Evolutionary conservation across 2,329 filamentous ascomycete genomes (phyloP), one percentile per base, ranked within the genome.

Genomic region (Aspergillus cejpii): DNA sequence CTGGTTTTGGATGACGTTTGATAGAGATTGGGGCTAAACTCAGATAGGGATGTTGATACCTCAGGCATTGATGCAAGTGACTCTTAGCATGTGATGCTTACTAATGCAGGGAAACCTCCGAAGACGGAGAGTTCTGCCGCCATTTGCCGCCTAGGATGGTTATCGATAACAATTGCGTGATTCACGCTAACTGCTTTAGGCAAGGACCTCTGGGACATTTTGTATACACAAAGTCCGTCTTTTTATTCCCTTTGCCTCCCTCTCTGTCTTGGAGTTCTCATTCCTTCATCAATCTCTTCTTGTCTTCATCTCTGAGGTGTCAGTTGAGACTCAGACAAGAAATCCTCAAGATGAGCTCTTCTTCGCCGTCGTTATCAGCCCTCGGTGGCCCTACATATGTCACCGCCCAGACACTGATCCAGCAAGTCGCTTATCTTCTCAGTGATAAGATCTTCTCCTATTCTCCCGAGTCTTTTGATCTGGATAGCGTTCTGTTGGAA

Each of bases 391-490:
- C 91, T 55, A 92, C 87, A 44, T 98, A 98, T 70, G 79, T 91
- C 50, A 97, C 91, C 31, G 87, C 89, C 23, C 92, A 98, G 72
- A 82, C 88, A 17, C 80, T 98, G 44, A 85, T 97, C 53, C 92
- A 98, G 74, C 92, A 98, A 71, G 85, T 97, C 53, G 88, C 91
- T 49, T 98, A 95, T 72, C 80, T 87, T 52, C 78, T 98, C 50
- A 97, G 91, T 45, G 90, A 97, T 75, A 95, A 94, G 76, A 83
- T 97, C 71, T 98, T 95, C 74, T 86, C 90, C 45, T 97, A 94
- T 75, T 97, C 91, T 2, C 88, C 90, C 21, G 87, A 94, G 61
- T 86, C 87, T 11, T 97, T 96, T 62, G 87, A 94, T 64, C 78
- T 98, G 53, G 91, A 97, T 66, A 69, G 83, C 50, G 88, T 90